Evolutionary conservation across 2,329 filamentous ascomycete species (phyloP), one percentile per base, ranked within the genome.

Genomic region (Onygenales sp.): DNA sequence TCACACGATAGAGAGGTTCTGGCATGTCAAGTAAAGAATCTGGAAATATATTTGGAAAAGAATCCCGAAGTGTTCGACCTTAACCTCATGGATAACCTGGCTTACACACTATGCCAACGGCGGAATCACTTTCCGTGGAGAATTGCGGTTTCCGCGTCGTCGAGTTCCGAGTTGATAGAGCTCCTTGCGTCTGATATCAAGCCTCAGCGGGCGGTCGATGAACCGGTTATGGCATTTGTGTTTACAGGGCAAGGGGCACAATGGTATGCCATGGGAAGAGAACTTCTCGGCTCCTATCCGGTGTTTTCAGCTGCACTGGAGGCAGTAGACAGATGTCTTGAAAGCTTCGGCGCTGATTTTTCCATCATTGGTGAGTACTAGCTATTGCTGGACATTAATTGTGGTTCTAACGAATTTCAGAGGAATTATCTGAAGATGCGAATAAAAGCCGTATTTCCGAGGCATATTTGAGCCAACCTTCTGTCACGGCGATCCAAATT

Each of bases 171-270:
- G 43, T 14, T 47, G 42, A 44, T 44, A 44, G 14, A 44, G 31
- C 9, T 39, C 27, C 47, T 40, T 13, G 37, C 47, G 37, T 36
- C 43, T 17, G 32, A 31, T 36, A 27, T 31, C 5, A 44, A 46
- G 34, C 44, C 31, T 33, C 9, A 31, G 42, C 17, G 42, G 6
- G 21, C 42, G 21, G 42, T 27, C 14, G 42, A 8, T 9, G 42
- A 49, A 3, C 57, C 54, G 4, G 34, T 53, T 11, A 42, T 70
- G 6, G 63, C 57, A 9, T 71, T 69, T 51, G 61, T 70, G n/a
- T 71, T 71, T 52, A 70, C 68, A 2, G 69, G 69, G 0, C 69
- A 71, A 49, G 69, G 69, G 4, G 68, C 69, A 11, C 68, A 71
- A 42, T 70, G 66, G 52, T 54, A 59, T 40, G 52, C 52, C 1